A percentile compares a stretch with the other conserved stretches of the same genome.
Evolutionary conservation across 306 rosid species (phyloP).

Genomic region (Glycyrrhiza uralensis): DNA sequence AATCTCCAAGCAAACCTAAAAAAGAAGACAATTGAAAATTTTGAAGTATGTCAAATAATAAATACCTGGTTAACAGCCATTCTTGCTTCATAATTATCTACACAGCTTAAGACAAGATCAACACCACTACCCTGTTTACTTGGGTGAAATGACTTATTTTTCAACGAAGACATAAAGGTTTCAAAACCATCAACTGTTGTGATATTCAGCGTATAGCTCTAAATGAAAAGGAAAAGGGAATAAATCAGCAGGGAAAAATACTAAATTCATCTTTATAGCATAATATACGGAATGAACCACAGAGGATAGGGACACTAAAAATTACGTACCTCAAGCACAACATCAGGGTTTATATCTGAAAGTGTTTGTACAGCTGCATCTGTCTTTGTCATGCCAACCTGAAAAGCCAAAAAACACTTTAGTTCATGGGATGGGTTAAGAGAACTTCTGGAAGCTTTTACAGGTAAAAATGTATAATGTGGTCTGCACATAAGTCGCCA

Average conservation of each 20-base stretch:
- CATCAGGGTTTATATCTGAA: slow-evolving; percentile 92
- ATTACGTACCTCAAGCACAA: slow-evolving; percentile 72
- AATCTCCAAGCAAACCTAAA: background rate
- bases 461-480: background rate
- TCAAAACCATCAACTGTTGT: slow-evolving; percentile 90
- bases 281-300: background rate
- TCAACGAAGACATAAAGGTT: slow-evolving; percentile 71
- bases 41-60: background rate
- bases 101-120: slow-evolving; percentile 95
- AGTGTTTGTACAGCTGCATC: slow-evolving; percentile 97
- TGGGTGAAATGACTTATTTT: slow-evolving; percentile 69
- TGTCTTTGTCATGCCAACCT: slow-evolving; percentile 95
- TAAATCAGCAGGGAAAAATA: slow-evolving; percentile 23
- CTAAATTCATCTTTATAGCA: background rate
- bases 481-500: background rate
- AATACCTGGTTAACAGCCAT: slow-evolving; percentile 98
- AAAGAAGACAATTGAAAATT: background rate
- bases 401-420: slow-evolving; percentile 30
- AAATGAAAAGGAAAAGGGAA: slow-evolving; percentile 28
- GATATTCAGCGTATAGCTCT: slow-evolving; percentile 95
- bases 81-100: slow-evolving; percentile 98
- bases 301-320: background rate
- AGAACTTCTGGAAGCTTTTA: slow-evolving; percentile 21
- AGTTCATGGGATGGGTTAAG: background rate
- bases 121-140: slow-evolving; percentile 76